Conservation (phyloP, 202 grass and related monocot genomes). For the Bolboschoenoplectus hybrid region DNA sequence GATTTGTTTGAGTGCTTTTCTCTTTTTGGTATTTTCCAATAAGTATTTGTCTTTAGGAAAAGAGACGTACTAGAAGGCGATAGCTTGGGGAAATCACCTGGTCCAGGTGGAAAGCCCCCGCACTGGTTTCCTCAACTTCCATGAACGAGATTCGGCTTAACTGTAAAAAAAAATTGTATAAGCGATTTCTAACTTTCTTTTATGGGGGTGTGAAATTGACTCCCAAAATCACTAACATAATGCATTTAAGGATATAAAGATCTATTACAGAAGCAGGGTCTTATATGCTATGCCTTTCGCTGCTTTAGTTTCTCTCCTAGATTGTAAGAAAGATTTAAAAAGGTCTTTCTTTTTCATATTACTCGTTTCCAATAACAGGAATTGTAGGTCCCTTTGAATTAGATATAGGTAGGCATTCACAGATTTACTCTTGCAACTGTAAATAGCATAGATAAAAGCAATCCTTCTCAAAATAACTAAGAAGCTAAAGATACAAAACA, state of each 20-base stretch:
- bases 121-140: no score
- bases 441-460: conserved; percentile 11
- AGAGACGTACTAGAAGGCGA: no score
- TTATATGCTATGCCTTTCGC: background rate
- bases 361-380: background rate
- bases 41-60: no score
- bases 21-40: no score
- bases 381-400: background rate
- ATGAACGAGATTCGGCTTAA: no score
- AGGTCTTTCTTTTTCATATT: background rate
- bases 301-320: no score
- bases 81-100: no score
- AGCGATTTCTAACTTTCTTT: conserved; percentile 6
- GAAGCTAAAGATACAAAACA: background rate
- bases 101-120: no score
- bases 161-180: background rate
- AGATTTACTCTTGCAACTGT: background rate
- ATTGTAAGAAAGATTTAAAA: background rate
- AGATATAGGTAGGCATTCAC: background rate
- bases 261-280: background rate
- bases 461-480: background rate
- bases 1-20: no score
- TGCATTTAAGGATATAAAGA: background rate
- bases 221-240: background rate
- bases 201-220: background rate